Evolutionary conservation across 2,329 filamentous ascomycete genomes (phyloP), one percentile per base, ranked within the genome.

Genomic region (Colletotrichum caudatum): DNA sequence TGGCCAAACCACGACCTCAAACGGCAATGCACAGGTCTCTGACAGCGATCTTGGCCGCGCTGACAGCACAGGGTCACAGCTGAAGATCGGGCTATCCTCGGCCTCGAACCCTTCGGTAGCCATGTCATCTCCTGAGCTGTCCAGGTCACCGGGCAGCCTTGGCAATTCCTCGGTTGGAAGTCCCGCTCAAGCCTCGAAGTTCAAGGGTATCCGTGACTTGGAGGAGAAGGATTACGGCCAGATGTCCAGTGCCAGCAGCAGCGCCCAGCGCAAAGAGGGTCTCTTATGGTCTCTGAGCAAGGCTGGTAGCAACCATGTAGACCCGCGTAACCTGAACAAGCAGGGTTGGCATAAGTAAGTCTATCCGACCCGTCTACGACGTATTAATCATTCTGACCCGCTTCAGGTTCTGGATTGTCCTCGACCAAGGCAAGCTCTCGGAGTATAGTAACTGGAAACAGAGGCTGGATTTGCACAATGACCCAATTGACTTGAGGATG

Each of bases 381-480:
- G n/a, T 41, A 39, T 14, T 44, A 29, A 8, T 23, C 57, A 29
- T 60, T 20, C 53, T 67, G 56, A 73, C 73, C 76, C 64, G 75
- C 20, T n/a, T 50, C 76, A 97, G 94, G 79, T 99, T 98, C 82
- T 99, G 96, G 96, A 97, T 99, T 74, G 96, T 99, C 2, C 87
- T 99, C 56, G 97, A 98, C 79, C 95, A 97, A 81, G 96, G 96
- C 33, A 97, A 96, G 80, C 87, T 99, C 20, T 98, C 95, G 1
- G 96, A 99, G 79, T 99, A 99, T 82, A 97, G 95, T 80, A 98
- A 99, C 80, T 99, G 96, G 96, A 99, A 99, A 82, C 94, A 99
- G 80, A 95, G 91, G 80, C 88, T 99, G 33, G 96, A 99, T 81
- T 85, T 98, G 35, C 97, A 99, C 80, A 98, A 97, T 90, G 96